Percentiles rank a stretch among this genome's conserved stretches.
Evolutionary conservation across 257 asterid genomes (phyloP).

Genomic region (Verbena officinalis): DNA sequence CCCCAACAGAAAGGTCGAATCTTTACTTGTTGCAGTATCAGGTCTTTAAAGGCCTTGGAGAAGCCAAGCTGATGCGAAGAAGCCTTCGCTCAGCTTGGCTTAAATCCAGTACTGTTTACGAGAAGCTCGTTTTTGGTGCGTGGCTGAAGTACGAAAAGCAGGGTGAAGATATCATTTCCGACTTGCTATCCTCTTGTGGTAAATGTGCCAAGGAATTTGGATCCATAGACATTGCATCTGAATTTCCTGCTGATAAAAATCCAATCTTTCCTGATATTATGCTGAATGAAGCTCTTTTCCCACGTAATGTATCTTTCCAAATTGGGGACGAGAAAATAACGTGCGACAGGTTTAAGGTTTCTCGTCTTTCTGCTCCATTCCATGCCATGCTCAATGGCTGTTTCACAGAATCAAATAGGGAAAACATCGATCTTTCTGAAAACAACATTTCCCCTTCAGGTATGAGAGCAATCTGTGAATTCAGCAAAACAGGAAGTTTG

Average conservation of each 20-base stretch:
- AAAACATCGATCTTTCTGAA: conserved; percentile 84
- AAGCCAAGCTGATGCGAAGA: conserved; percentile 83
- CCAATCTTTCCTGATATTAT: conserved; percentile 24
- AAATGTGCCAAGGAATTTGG: conserved; percentile 81
- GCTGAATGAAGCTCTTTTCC: conserved; percentile 23
- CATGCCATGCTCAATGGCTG: conserved; percentile 93
- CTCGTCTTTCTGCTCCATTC: conserved; percentile 86
- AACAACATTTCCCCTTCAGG: conserved; percentile 77
- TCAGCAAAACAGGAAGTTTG: conserved; percentile 61
- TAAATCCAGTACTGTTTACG: conserved; percentile 73
- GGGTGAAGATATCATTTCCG: conserved; percentile 75
- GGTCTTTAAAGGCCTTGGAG: conserved; percentile 95
- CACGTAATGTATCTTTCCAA: conserved; percentile 55
- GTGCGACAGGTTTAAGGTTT: conserved; percentile 76
- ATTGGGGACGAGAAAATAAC: conserved; percentile 74
- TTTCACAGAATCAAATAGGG: conserved; percentile 73
- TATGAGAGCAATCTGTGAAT: conserved; percentile 62
- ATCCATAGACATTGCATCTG: conserved; percentile 72
- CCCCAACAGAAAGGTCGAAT: conserved; percentile 63
- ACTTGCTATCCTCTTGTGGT: conserved; percentile 78
- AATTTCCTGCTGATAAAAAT: conserved; percentile 46
- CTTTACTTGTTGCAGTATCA: conserved; percentile 86
- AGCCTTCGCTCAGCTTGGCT: conserved; percentile 91
- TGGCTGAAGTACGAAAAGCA: conserved; percentile 95
- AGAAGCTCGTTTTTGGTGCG: conserved; percentile 84